Percentiles rank a stretch among this genome's conserved stretches.
These are phyloP conservation scores for Trichophyton mentagrophytes DNA, from an alignment of 2,329 filamentous ascomycete genomes.

Conservation along the genomic window DNA sequence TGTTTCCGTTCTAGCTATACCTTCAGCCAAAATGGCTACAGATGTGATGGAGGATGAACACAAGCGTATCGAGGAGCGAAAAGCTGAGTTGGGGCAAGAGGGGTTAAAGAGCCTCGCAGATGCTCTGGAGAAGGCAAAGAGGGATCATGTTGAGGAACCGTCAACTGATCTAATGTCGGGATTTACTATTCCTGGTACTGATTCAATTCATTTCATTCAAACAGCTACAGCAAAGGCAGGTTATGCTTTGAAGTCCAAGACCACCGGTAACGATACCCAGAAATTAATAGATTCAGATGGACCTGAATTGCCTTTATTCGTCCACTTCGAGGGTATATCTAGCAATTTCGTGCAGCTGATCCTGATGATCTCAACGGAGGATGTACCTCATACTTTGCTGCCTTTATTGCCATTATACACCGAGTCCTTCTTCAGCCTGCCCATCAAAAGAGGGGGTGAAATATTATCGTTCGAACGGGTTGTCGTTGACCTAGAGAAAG, in stretches of 20 bases:
- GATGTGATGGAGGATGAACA: conserved; percentile 74
- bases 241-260: conserved; percentile 57
- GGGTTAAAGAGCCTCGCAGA: conserved; percentile 63
- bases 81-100: conserved; percentile 64
- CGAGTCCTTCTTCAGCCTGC: conserved; percentile 90
- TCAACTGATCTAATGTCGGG: conserved; percentile 66
- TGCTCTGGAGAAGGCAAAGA: conserved; percentile 69
- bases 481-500: conserved; percentile 77
- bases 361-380: conserved; percentile 64
- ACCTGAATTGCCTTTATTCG: conserved; percentile 59
- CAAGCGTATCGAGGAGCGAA: conserved; percentile 63
- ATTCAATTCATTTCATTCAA: conserved; percentile 90
- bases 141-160: conserved; percentile 77
- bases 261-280: conserved; percentile 57
- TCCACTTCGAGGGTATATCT: conserved; percentile 93
- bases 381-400: conserved; percentile 67
- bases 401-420: conserved; percentile 74
- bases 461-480: conserved; percentile 80
- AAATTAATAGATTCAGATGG: conserved; percentile 58
- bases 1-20: conserved; percentile 76
- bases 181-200: conserved; percentile 70
- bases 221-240: conserved; percentile 76
- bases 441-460: conserved; percentile 63
- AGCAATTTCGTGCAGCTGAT: conserved; percentile 85
- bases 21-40: conserved; percentile 64